Evolutionary conservation across 2,329 filamentous ascomycete species (phyloP).

Genomic region (Trichoderma sp.): DNA sequence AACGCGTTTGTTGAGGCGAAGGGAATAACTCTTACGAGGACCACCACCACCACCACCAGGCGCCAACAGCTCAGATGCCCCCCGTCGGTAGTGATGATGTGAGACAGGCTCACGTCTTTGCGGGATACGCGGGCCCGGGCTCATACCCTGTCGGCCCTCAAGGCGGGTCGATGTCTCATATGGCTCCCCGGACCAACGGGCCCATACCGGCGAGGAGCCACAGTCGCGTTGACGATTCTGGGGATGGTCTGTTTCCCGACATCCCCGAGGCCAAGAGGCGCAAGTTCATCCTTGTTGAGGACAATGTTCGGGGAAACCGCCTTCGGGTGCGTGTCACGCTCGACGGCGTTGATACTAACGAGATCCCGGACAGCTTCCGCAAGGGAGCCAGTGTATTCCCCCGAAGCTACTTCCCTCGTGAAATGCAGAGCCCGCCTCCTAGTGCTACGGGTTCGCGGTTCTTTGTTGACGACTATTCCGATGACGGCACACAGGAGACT

Average conservation of each 20-base stretch:
- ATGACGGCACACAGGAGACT: slow-evolving; percentile 55
- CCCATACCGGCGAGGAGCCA: slow-evolving; percentile 41
- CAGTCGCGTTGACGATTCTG: slow-evolving; percentile 54
- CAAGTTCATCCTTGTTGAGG: slow-evolving; percentile 96
- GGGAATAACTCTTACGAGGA: slow-evolving; percentile 64
- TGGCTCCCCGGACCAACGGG: slow-evolving; percentile 43
- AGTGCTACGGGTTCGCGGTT: slow-evolving; percentile 74
- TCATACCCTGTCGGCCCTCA: slow-evolving; percentile 49
- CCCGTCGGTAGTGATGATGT: slow-evolving; percentile 60
- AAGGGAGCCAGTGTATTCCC: slow-evolving; percentile 88
- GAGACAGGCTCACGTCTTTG: slow-evolving; percentile 74
- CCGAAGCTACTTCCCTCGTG: slow-evolving; percentile 85
- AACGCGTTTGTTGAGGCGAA: slow-evolving; percentile 52
- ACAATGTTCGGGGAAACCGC: slow-evolving; percentile 75
- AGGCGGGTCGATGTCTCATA: slow-evolving; percentile 64
- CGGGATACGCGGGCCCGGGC: slow-evolving; percentile 64
- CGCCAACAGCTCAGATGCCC: slow-evolving; percentile 55
- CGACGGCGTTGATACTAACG: slow-evolving; percentile 90
- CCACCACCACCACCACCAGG: slow-evolving; percentile 67
- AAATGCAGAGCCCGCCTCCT: slow-evolving; percentile 85
- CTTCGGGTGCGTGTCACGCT: slow-evolving; percentile 89
- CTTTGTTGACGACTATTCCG: slow-evolving; percentile 65
- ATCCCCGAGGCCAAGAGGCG: slow-evolving; percentile 87
- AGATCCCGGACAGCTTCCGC: slow-evolving; percentile 94
- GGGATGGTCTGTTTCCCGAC: slow-evolving; percentile 78